A percentile compares a stretch with the other conserved stretches of the same genome.
Conservation (phyloP, 2,329 filamentous ascomycete species). For the Colletotrichum tofieldiae region DNA sequence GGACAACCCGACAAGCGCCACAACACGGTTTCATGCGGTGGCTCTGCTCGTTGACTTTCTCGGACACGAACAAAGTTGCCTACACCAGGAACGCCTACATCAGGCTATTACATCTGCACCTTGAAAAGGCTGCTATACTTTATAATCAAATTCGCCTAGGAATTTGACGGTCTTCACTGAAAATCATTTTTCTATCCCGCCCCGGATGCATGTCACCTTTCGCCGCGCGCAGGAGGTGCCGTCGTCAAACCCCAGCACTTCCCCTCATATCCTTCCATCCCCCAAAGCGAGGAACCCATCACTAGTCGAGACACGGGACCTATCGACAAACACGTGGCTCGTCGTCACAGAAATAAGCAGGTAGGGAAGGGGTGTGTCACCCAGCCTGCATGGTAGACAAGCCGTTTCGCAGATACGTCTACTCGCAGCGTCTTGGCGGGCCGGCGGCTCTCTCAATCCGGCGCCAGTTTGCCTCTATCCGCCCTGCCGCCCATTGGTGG, state of each 20-base stretch:
- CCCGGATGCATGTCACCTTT: neutral
- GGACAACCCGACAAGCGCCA: no score
- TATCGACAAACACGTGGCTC: neutral
- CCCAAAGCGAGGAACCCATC: neutral
- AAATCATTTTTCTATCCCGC: slow-evolving; percentile 1
- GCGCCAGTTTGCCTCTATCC: neutral
- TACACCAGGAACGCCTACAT: neutral
- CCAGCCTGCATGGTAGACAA: neutral
- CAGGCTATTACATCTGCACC: neutral
- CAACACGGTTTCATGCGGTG: neutral
- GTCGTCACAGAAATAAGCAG: neutral
- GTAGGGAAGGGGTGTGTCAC: neutral
- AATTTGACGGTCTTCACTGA: neutral
- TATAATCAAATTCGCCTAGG: neutral
- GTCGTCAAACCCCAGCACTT: neutral
- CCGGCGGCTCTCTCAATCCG: slow-evolving; percentile 27
- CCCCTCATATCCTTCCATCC: neutral
- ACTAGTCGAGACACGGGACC: neutral
- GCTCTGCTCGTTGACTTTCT: neutral
- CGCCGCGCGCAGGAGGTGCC: neutral
- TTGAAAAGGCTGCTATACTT: neutral
- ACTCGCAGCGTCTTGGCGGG: slow-evolving; percentile 1
- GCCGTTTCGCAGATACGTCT: neutral
- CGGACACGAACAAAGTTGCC: neutral
- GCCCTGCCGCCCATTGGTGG: slow-evolving; percentile 16